Evolutionary conservation across 257 asterid genomes (phyloP).

Genomic region (Oldenlandia corymbosa): DNA sequence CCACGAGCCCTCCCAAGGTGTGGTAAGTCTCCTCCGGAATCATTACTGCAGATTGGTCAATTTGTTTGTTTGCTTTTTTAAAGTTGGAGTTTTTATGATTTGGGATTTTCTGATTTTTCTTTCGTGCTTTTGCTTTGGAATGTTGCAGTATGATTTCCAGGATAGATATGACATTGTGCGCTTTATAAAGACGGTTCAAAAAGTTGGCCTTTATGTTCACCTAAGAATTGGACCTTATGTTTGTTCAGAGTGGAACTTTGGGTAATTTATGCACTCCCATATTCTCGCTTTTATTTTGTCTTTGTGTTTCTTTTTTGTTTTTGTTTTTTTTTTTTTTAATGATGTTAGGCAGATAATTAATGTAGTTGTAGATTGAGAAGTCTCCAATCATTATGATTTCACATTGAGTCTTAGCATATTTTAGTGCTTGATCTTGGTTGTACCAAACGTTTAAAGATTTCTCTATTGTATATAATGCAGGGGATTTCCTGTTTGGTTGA

Average conservation of each 20-base stretch:
- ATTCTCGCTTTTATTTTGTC: too few relatives aligned
- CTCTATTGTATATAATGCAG: slow-evolving; percentile 30
- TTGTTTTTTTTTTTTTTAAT: too few relatives aligned
- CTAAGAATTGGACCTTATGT: slow-evolving; percentile 71
- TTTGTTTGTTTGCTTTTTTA: background rate
- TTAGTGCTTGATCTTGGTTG: background rate
- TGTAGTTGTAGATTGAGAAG: background rate
- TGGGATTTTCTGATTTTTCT: slow-evolving; percentile 6
- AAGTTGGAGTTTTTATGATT: too few relatives aligned
- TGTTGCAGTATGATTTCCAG: slow-evolving; percentile 48
- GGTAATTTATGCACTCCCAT: slow-evolving; percentile 33
- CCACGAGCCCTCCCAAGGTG: slow-evolving; percentile 69
- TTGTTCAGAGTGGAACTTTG: slow-evolving; percentile 79
- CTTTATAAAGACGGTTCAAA: slow-evolving; percentile 53
- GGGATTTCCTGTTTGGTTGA: slow-evolving; percentile 80
- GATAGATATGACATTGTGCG: slow-evolving; percentile 66
- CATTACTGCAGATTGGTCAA: background rate
- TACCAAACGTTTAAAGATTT: background rate
- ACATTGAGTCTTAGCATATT: background rate
- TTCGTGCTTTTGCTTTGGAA: slow-evolving; percentile 5
- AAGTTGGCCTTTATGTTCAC: slow-evolving; percentile 47
- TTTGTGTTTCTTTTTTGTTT: too few relatives aligned
- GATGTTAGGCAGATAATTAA: background rate
- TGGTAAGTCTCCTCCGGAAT: slow-evolving; percentile 34
- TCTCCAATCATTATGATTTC: background rate